Evolutionary conservation across 2,329 filamentous ascomycete species (phyloP), one percentile per base, ranked within the genome.

Genomic region (Annulohypoxylon truncatum): DNA sequence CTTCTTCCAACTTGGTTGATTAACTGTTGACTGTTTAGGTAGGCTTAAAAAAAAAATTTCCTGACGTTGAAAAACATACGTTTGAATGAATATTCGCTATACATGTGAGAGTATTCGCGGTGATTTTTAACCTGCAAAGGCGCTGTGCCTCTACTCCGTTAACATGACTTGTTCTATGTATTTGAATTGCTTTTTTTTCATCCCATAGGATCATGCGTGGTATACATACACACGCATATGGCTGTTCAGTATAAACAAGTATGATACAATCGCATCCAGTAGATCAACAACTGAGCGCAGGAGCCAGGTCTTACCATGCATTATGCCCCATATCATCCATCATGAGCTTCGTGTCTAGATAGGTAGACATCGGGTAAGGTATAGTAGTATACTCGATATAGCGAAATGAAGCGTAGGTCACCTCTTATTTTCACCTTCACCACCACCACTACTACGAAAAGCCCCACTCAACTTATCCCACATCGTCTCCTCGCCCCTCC

Each of bases 401-500:
- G 20, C 13, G 40, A 12, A 38, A 9, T 13, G 12, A 35, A 10
- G 15, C 6, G 10, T 24, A 22, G 22, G 10, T 65, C 64, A 70
- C 57, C 71, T 73, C 53, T 72, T 71, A 46, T 66, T 60, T 10
- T 67, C 44, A 42, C 35, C 15, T 9, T 67, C 47, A 47, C 63
- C 61, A 15, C 64, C 42, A 40, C 62, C 55, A 9, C 57, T 38
- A 12, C 59, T 29, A 13, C 46, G 47, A 12, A 82, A 77, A 10
- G 74, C 52, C 0, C 75, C 76, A 10, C 77, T 74, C 12, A 82
- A 71, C 67, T 76, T 79, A 70, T 85, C 83, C 70, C 75, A 75
- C 26, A 81, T 50, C 3, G 82, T 84, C 64, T 80, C 78, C 74
- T 83, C 80, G 54, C 85, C 89, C 73, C 86, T 82, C 71, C 84